phyloP scores from a whole-genome alignment of 306 rosid genomes.

The Carpinus viminea region DNA sequence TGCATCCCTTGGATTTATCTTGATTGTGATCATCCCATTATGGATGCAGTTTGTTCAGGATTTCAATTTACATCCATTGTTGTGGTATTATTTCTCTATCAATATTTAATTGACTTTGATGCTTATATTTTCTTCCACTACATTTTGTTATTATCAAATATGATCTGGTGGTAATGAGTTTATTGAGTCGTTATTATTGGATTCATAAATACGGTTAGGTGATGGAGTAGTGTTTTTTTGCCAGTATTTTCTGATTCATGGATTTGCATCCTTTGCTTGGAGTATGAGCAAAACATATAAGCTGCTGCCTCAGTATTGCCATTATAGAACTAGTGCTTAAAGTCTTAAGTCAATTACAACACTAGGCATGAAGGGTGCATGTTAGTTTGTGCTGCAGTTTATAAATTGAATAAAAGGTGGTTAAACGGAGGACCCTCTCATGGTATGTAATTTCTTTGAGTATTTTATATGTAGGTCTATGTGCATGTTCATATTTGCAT shows the following conservation, averaged over 20 bases:
- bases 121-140: constrained; percentile 19
- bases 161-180: constrained; percentile 8
- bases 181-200: constrained; percentile 20
- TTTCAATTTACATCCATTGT: constrained; percentile 71
- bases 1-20: constrained; percentile 57
- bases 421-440: not conserved
- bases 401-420: not conserved
- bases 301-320: not conserved
- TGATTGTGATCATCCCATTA: constrained; percentile 60
- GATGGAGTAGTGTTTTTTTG: not conserved
- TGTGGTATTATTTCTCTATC: constrained; percentile 54
- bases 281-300: constrained; percentile 1
- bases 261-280: not conserved
- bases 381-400: not conserved
- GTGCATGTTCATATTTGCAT: not conserved
- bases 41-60: constrained; percentile 89
- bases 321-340: not conserved
- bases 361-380: not conserved
- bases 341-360: not conserved
- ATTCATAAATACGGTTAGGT: not conserved
- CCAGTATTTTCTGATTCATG: constrained; percentile 3
- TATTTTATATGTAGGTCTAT: not conserved
- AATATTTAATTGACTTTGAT: constrained; percentile 19
- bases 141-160: constrained; percentile 20
- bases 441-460: not conserved